Conservation (phyloP, 2,329 filamentous ascomycete species). For the Ophiocordyceps camponoti-floridani region DNA sequence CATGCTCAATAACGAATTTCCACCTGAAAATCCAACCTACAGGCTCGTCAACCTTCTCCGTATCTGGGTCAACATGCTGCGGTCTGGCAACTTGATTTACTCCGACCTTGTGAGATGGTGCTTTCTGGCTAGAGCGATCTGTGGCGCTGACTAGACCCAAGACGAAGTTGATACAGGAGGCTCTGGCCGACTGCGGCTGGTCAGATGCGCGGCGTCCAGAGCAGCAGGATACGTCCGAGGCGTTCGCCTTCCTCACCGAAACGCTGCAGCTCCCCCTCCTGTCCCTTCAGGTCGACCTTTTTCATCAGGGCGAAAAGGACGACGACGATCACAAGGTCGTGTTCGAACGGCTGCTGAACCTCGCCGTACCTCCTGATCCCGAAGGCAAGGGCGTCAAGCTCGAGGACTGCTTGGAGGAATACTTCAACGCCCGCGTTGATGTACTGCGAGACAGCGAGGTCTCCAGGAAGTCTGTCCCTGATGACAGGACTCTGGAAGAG, state of each 20-base stretch:
- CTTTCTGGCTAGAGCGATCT: neutral
- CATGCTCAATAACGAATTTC: constrained; percentile 67
- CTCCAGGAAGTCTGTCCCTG: constrained; percentile 24
- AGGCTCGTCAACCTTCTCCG: constrained; percentile 63
- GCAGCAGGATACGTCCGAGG: constrained; percentile 92
- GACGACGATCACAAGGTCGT: constrained; percentile 88
- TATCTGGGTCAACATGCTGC: constrained; percentile 84
- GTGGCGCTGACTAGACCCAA: constrained; percentile 16
- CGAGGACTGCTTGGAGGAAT: constrained; percentile 82
- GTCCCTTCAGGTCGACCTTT: constrained; percentile 85
- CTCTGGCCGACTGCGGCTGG: constrained; percentile 79
- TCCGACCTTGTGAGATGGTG: constrained; percentile 52
- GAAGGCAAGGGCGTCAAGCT: constrained; percentile 57
- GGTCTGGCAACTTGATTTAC: constrained; percentile 69
- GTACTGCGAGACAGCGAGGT: constrained; percentile 56
- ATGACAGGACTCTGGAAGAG: constrained; percentile 10
- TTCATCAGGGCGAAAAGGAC: constrained; percentile 73
- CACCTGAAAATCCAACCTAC: constrained; percentile 45
- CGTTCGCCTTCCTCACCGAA: constrained; percentile 87
- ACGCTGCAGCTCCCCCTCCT: constrained; percentile 74
- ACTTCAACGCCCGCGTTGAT: constrained; percentile 88
- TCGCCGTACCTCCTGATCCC: constrained; percentile 67
- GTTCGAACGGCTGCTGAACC: constrained; percentile 76
- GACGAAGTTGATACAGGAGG: constrained; percentile 69
- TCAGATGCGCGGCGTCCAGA: constrained; percentile 54